Conservation (phyloP, 441 rosid species). For the Populus hybrid region DNA sequence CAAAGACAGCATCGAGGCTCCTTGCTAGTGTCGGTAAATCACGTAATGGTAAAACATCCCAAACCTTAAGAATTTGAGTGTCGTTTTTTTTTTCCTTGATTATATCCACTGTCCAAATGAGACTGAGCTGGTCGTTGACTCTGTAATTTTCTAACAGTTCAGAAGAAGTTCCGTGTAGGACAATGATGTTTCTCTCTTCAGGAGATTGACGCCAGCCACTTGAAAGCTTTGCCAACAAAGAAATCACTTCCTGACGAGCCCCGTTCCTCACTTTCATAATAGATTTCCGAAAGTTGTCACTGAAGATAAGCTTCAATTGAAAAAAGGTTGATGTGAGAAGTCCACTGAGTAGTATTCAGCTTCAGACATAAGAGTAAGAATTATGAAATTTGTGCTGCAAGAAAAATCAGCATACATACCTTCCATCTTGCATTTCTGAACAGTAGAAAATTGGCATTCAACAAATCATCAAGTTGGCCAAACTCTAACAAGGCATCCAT, state of each 20-base stretch:
- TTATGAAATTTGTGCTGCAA: not conserved
- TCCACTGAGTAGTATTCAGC: not conserved
- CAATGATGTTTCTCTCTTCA: not conserved
- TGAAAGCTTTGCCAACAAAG: constrained; percentile 28
- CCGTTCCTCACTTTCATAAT: constrained; percentile 16
- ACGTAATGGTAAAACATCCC: constrained; percentile 36
- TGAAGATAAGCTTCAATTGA: constrained; percentile 27
- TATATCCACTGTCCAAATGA: constrained; percentile 36
- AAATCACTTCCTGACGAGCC: constrained; percentile 6
- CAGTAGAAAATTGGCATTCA: constrained; percentile 5
- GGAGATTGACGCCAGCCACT: constrained; percentile 34
- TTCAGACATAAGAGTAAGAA: not conserved
- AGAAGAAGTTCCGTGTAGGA: constrained; percentile 5
- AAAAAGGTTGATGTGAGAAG: not conserved
- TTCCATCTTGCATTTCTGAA: constrained; percentile 40
- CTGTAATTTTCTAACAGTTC: constrained; percentile 22
- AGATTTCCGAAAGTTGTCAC: constrained; percentile 31
- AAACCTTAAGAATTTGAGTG: constrained; percentile 39
- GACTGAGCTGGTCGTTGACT: constrained; percentile 15
- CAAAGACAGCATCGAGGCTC: constrained; percentile 14
- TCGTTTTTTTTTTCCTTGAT: constrained; percentile 10
- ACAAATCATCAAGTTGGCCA: constrained; percentile 24
- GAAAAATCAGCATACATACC: constrained; percentile 16
- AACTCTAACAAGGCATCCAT: constrained; percentile 17
- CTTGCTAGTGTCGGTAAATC: constrained; percentile 18